Conservation (phyloP, 2,329 filamentous ascomycete genomes). For the Onygenales sp. region DNA sequence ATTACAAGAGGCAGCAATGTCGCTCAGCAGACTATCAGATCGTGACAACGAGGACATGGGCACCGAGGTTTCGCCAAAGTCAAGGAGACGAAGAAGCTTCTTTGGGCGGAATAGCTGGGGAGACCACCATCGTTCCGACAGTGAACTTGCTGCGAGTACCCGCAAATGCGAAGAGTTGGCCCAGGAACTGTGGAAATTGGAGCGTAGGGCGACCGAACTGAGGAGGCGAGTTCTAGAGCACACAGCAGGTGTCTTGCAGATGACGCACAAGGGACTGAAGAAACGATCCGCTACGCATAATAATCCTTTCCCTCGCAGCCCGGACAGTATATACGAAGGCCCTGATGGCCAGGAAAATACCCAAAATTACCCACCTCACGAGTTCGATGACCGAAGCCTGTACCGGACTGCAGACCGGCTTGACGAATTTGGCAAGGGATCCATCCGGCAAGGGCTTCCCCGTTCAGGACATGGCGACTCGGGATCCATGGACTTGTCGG, state of each 20-base stretch:
- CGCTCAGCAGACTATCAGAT: slow-evolving; percentile 71
- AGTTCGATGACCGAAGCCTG: slow-evolving; percentile 69
- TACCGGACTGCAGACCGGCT: slow-evolving; percentile 61
- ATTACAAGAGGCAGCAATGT: slow-evolving; percentile 84
- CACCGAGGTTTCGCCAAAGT: slow-evolving; percentile 35
- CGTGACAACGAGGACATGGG: slow-evolving; percentile 24
- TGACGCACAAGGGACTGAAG: slow-evolving; percentile 70
- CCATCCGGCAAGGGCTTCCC: slow-evolving; percentile 16
- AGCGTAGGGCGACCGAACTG: slow-evolving; percentile 65
- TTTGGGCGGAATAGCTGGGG: slow-evolving; percentile 34
- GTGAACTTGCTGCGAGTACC: slow-evolving; percentile 64
- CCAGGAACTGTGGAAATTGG: slow-evolving; percentile 66
- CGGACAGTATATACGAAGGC: slow-evolving; percentile 62
- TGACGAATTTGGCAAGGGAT: slow-evolving; percentile 36
- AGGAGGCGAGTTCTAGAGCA: slow-evolving; percentile 75
- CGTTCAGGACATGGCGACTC: slow-evolving; percentile 3
- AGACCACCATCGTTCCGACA: slow-evolving; percentile 38
- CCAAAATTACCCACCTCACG: slow-evolving; percentile 33
- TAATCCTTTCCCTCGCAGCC: slow-evolving; percentile 50
- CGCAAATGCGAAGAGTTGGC: slow-evolving; percentile 80
- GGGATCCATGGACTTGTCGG: slow-evolving; percentile 26
- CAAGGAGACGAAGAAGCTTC: slow-evolving; percentile 43
- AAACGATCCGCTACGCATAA: slow-evolving; percentile 42
- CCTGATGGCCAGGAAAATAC: slow-evolving; percentile 2
- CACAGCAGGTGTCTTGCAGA: slow-evolving; percentile 82